Evolutionary conservation across 306 rosid species (phyloP), one percentile per base, ranked within the genome.

Genomic region (Lupinus albus): DNA sequence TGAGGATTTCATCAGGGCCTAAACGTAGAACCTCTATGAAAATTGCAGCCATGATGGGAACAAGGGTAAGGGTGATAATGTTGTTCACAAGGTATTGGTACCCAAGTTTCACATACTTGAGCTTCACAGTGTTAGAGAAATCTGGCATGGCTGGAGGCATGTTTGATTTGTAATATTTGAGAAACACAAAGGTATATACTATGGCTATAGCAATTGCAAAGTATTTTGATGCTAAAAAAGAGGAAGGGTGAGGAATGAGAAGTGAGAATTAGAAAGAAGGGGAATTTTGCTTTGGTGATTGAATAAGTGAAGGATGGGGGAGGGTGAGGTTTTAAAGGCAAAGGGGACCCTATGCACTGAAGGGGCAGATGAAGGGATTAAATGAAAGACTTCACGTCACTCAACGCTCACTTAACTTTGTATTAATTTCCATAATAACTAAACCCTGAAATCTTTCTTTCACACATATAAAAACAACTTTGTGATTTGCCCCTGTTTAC

Each of bases 41-140:
- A 18, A 93, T 61, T 0, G 56, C 89, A 3, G 71, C 18, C 77
- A 93, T 89, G 41, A 93, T 70, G 5, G 97, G 98, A 4, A 93
- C 58, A 0, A 93, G 83, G 0, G 94, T 81, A 64, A 93, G 96
- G 12, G 96, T 84, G 30, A 93, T 51, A 79, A 93, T 88, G 85
- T 93, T 97, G 76, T 93, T 93, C 0, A 93, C 97, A 0, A 93
- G 82, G 80, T 89, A 90, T 13, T 93, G 98, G 85, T 93, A 93
- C 0, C 98, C 98, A 1, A 93, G 91, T 56, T 93, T 93, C 1
- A 93, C 98, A 25, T 93, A 93, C 80, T 93, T 93, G 55, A 93
- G 98, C 78, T 83, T 89, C 9, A 89, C 97, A 0, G 98, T 87
- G 79, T 52, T 84, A 0, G 91, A 88, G 71, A 93, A 89, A 53